Base-by-base conservation (phyloP, 768 basidiomycete species). In the Psilocybe tampanensis region DNA sequence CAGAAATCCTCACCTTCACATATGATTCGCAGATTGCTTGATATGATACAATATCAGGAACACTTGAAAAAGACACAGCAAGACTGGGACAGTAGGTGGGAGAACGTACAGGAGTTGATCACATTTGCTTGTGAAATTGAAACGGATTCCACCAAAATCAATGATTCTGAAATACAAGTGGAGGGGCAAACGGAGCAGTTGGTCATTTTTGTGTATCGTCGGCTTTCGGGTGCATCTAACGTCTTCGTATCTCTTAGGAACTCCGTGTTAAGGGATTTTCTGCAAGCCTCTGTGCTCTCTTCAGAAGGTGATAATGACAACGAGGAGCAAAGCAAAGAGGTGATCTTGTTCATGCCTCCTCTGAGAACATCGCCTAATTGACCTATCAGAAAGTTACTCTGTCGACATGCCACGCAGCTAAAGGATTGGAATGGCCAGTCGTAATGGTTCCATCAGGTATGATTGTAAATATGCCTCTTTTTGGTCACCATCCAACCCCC, bases 371-470 rank as follows among this genome's bases (percentile, higher is more conserved):
- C n/a, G n/a, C n/a, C n/a, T 34, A 13, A 29, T 33, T 26, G n/a
- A 19, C 29, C 34, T 11, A 22, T 24, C 52, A 92, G 89, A 91
- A 88, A 80, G 92, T 95, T 7, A 89, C 86, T 1, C 85, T 95
- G 43, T 80, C 88, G 1, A 95, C 94, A 0, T 92, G 93, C 53
- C 94, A 96, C 73, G 84, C 92, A 32, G 92, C 93, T 0, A 96
- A 96, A 69, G 93, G 94, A 0, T 74, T 95, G 8, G 94, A 96
- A 70, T 96, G 93, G 92, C 92, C 94, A 1, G 89, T 94, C 1
- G 92, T 95, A 0, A 86, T 95, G 59, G 75, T 92, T 18, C 89
- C 89, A 21, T 83, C 87, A 13, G 85, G 88, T 88, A 65, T 58
- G 63, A 50, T 42, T 22, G 32, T 9, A 55, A 19, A 23, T 23